Evolutionary conservation across 2,329 filamentous ascomycete genomes (phyloP), one percentile per base, ranked within the genome.

Genomic region (Graphium sp.): DNA sequence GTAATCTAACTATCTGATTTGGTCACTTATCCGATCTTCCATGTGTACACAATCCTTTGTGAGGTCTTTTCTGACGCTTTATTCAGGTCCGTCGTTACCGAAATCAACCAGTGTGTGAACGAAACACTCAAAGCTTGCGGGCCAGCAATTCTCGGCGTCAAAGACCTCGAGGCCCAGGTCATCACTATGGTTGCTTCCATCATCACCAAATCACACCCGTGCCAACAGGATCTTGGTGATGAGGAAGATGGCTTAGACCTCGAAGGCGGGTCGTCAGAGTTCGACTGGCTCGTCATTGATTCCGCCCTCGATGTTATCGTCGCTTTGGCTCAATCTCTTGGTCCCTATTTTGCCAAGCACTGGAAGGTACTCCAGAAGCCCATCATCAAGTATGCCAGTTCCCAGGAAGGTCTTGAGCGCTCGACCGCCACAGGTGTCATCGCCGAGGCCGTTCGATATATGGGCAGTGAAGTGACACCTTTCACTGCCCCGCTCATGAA

Each of bases 321-420:
- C 29, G 83, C 81, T 21, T 68, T 95, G 22, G 75, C 85, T 13
- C 71, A 73, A 26, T 83, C 83, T 18, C 72, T 95, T 10, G 89
- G 89, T 22, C 52, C 66, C 14, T 72, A 74, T 40, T 95, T 94
- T 44, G 66, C 66, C 32, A 78, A 93, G 58, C 62, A 94, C 36
- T 95, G 84, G 83, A 91, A 92, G 63, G 74, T 92, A 42, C 93
- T 94, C 40, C 81, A 93, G 62, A 87, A 89, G 64, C 80, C 79
- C 21, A 66, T 95, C 41, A 60, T 93, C 47, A 87, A 82, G 57
- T 89, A 84, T 43, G 77, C 83, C 29, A 80, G 77, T 48, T 87
- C 83, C 36, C 76, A 77, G 39, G 85, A 94, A 53, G 64, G 77
- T 27, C 74, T 83, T 21, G 87, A 95, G 61, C 79, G 89, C 30